Conservation (phyloP, 352 stramenopile species). For the Aphanomyces astaci region DNA sequence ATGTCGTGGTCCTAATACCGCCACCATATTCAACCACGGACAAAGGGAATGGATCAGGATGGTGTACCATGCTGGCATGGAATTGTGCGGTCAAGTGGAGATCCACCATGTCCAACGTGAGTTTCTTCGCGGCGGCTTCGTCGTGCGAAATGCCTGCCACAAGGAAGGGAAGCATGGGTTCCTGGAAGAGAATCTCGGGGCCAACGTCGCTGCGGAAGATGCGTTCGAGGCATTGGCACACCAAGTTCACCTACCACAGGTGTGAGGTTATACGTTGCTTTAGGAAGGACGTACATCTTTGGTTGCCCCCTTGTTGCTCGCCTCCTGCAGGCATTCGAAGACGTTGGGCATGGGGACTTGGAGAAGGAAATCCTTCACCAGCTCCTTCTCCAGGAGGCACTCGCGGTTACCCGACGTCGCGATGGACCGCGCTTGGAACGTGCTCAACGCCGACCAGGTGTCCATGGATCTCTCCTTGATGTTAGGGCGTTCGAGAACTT, state of each 20-base stretch:
- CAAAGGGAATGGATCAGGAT: slow-evolving; percentile 5
- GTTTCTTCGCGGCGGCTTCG: slow-evolving; percentile 45
- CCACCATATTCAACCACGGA: too few species aligned
- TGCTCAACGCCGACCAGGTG: slow-evolving; percentile 14
- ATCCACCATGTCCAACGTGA: slow-evolving; percentile 69
- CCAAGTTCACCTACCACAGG: slow-evolving; percentile 49
- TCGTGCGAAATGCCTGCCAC: slow-evolving; percentile 54
- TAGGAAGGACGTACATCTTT: slow-evolving; percentile 40
- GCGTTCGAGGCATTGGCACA: slow-evolving; percentile 68
- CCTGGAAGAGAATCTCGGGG: slow-evolving; percentile 62
- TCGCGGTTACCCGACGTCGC: slow-evolving; percentile 14
- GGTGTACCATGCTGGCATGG: slow-evolving; percentile 26
- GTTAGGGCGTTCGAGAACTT: background rate
- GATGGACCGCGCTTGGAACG: slow-evolving; percentile 20
- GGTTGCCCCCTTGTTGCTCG: slow-evolving; percentile 47
- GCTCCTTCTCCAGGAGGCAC: slow-evolving; percentile 11
- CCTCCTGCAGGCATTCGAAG: slow-evolving; percentile 69
- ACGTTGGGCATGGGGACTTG: slow-evolving; percentile 55
- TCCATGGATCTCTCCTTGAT: slow-evolving; percentile 6
- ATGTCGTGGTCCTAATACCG: slow-evolving; percentile 43
- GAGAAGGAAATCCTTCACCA: slow-evolving; percentile 57
- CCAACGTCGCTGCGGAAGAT: slow-evolving; percentile 34
- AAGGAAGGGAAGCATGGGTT: slow-evolving; percentile 74
- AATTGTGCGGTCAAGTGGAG: slow-evolving; percentile 45
- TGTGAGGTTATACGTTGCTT: background rate